Conservation (phyloP, 345 rosid genomes). For the Euphorbia tirucalli region DNA sequence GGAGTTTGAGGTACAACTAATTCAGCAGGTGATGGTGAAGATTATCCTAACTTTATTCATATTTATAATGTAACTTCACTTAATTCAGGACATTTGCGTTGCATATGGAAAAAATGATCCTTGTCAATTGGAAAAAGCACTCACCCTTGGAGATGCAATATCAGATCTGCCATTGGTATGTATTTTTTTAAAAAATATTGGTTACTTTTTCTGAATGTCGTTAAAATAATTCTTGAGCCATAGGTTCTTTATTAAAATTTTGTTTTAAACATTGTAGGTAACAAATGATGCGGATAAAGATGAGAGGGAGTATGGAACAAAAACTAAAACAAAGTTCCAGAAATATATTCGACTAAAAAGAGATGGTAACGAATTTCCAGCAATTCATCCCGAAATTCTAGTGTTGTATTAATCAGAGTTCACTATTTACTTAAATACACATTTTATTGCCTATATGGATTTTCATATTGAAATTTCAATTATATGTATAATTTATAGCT, state of each 20-base stretch:
- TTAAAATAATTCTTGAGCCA: not conserved
- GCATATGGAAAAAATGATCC: conserved; percentile 24
- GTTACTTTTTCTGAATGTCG: not conserved
- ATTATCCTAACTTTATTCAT: not conserved
- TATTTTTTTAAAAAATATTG: not conserved
- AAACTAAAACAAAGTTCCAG: conserved; percentile 28
- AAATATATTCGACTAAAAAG: conserved; percentile 27
- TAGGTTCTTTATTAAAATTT: not conserved
- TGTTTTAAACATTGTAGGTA: conserved; percentile 22
- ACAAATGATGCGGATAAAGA: conserved; percentile 22
- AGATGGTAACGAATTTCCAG: conserved; percentile 25
- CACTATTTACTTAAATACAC: not conserved
- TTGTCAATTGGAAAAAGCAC: conserved; percentile 28
- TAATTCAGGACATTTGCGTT: conserved; percentile 31
- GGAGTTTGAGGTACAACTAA: conserved; percentile 38
- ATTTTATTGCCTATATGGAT: not conserved
- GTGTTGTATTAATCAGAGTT: no score
- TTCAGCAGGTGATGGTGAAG: no score
- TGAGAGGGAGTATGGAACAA: conserved; percentile 20
- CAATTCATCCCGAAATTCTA: no score
- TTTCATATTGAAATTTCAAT: no score
- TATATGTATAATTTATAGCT: no score
- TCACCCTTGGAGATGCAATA: conserved; percentile 40
- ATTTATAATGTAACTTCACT: not conserved
- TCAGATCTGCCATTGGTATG: conserved; percentile 41